A percentile compares a stretch with the other conserved stretches of the same genome.
These are phyloP conservation scores for Auricularia auricula-judae DNA, from an alignment of 768 basidiomycete species.

Conservation along the genomic window DNA sequence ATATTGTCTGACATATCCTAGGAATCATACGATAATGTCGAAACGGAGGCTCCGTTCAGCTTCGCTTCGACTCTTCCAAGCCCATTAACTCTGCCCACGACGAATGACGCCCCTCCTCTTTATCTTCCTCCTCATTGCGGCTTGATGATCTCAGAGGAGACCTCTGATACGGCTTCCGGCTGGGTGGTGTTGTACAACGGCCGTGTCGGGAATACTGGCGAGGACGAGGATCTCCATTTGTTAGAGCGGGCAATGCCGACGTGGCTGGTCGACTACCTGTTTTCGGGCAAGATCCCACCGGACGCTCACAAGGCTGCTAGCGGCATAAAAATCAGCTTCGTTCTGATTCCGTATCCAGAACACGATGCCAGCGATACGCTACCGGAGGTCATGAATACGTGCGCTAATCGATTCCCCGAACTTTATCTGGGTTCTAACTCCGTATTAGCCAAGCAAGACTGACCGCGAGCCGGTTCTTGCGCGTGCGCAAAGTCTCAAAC, in stretches of 20 bases:
- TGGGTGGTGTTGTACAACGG: conserved; percentile 75
- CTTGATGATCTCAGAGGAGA: conserved; percentile 74
- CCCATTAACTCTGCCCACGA: conserved; percentile 46
- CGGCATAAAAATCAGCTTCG: conserved; percentile 74
- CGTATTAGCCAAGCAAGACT: conserved; percentile 70
- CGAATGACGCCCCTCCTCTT: conserved; percentile 61
- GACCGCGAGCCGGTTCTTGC: conserved; percentile 76
- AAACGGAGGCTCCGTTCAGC: not conserved
- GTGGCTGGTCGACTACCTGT: conserved; percentile 83
- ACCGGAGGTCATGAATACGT: conserved; percentile 82
- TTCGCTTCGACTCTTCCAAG: conserved; percentile 19
- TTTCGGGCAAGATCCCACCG: conserved; percentile 49
- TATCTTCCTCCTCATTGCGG: conserved; percentile 46
- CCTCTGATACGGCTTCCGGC: conserved; percentile 31
- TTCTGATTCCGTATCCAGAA: conserved; percentile 65
- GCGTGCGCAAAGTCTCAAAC: conserved; percentile 70
- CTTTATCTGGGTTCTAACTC: not conserved
- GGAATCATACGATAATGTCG: not conserved
- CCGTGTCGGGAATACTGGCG: conserved; percentile 44
- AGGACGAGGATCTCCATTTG: conserved; percentile 36
- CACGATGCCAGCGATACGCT: conserved; percentile 50
- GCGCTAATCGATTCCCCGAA: conserved; percentile 21
- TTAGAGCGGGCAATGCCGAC: conserved; percentile 66
- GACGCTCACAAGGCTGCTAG: conserved; percentile 24
- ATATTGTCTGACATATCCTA: not conserved